Conservation (phyloP, 768 basidiomycete genomes). For the Mycena chlorophos region DNA sequence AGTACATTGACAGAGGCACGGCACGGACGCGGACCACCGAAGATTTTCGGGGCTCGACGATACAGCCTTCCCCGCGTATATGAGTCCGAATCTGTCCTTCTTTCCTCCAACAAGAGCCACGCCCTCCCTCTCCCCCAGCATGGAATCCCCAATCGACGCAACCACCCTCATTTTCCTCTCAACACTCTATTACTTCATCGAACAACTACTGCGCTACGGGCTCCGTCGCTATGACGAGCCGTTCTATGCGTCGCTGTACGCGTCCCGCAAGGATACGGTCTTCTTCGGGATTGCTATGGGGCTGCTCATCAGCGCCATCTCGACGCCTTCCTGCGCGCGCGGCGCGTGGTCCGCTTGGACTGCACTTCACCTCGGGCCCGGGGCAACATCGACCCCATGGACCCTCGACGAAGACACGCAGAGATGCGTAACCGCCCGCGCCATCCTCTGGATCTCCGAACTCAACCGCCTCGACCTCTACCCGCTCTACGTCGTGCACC, state of each 20-base stretch:
- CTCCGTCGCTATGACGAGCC: not conserved
- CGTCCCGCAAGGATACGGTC: slow-evolving; percentile 22
- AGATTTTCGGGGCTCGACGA: no score
- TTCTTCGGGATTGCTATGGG: slow-evolving; percentile 25
- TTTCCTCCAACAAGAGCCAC: no score
- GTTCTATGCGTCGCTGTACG: slow-evolving; percentile 15
- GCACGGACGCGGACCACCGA: no score
- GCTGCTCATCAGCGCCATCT: slow-evolving; percentile 20
- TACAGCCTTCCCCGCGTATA: no score
- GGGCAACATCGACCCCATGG: slow-evolving; percentile 11
- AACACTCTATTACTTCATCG: slow-evolving; percentile 23
- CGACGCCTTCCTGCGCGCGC: slow-evolving; percentile 20
- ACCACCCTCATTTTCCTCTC: slow-evolving; percentile 18
- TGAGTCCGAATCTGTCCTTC: no score
- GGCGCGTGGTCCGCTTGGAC: slow-evolving; percentile 13
- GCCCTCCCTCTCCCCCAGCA: no score
- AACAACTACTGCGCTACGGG: slow-evolving; percentile 9
- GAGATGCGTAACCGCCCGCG: slow-evolving; percentile 22
- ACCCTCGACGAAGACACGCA: slow-evolving; percentile 16
- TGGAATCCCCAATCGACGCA: slow-evolving; percentile 7
- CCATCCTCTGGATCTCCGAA: slow-evolving; percentile 24
- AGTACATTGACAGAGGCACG: no score
- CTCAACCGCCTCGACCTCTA: slow-evolving; percentile 25
- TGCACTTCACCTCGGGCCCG: slow-evolving; percentile 7
- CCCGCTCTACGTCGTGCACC: slow-evolving; percentile 21